Evolutionary conservation across 176 grass and related monocot genomes (phyloP).

Genomic region (Puccinellia tenuiflora): DNA sequence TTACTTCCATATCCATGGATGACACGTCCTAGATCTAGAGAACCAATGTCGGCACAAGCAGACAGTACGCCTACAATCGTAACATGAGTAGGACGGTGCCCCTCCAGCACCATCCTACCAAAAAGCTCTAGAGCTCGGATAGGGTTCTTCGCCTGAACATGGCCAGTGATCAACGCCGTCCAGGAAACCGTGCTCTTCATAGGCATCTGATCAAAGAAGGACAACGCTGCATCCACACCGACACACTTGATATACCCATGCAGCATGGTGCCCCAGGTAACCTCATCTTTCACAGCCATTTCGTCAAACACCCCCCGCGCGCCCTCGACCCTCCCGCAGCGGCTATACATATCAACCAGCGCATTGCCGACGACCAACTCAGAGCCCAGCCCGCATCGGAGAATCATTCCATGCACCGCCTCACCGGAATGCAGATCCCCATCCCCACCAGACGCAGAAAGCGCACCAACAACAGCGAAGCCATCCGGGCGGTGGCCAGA

Average conservation of each 20-base stretch:
- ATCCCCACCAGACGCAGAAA: constrained; percentile 12
- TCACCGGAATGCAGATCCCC: neutral
- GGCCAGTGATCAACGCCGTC: constrained; percentile 54
- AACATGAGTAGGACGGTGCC: constrained; percentile 39
- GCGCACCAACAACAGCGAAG: constrained; percentile 34
- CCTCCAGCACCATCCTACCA: constrained; percentile 41
- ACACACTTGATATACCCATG: constrained; percentile 43
- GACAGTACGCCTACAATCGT: constrained; percentile 50
- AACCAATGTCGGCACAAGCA: constrained; percentile 62
- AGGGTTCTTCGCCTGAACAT: constrained; percentile 49
- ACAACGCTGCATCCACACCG: constrained; percentile 13
- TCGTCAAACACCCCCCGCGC: constrained; percentile 25
- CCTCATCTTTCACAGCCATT: constrained; percentile 39
- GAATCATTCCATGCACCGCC: constrained; percentile 30
- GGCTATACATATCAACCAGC: constrained; percentile 54
- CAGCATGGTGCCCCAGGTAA: constrained; percentile 59
- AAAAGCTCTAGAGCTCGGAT: constrained; percentile 52
- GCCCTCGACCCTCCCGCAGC: constrained; percentile 24
- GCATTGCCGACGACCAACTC: constrained; percentile 48
- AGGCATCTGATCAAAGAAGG: constrained; percentile 49
- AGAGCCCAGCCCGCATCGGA: constrained; percentile 12
- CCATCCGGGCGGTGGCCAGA: constrained; percentile 27
- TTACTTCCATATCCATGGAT: constrained; percentile 53
- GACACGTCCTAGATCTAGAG: constrained; percentile 44
- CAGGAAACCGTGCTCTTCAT: constrained; percentile 35